Conservation (phyloP, 805 yeast genomes). For the Wickerhamiella australiensis region DNA sequence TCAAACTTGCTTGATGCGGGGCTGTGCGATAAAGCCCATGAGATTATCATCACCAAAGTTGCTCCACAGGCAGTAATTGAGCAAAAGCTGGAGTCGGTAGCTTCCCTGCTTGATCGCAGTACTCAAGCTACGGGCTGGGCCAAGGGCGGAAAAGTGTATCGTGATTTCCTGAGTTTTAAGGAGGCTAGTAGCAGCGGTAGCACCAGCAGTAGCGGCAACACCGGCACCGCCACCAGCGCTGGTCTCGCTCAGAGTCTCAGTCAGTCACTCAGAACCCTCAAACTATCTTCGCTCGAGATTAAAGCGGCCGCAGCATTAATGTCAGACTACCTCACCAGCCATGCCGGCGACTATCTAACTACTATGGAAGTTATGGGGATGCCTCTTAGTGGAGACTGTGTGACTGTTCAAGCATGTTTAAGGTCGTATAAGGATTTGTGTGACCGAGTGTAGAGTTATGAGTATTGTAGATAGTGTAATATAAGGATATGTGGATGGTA, state of each 20-base stretch:
- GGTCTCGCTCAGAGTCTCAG: slow-evolving; percentile 8
- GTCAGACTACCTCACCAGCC: slow-evolving; percentile 22
- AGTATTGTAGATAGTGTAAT: neutral
- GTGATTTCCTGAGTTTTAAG: slow-evolving; percentile 22
- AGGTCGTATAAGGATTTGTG: neutral
- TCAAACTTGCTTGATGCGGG: slow-evolving; percentile 50
- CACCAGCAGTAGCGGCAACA: too few species aligned
- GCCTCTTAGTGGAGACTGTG: slow-evolving; percentile 13
- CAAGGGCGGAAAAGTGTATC: slow-evolving; percentile 30
- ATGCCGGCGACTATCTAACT: slow-evolving; percentile 4
- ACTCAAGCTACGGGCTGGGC: slow-evolving; percentile 25
- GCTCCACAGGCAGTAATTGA: slow-evolving; percentile 63
- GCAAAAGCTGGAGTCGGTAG: slow-evolving; percentile 26
- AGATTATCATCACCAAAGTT: slow-evolving; percentile 39
- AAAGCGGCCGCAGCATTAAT: slow-evolving; percentile 24
- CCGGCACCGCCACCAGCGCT: too few species aligned
- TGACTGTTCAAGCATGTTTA: neutral
- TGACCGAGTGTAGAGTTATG: neutral
- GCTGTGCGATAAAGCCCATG: slow-evolving; percentile 52
- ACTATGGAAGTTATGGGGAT: slow-evolving; percentile 14
- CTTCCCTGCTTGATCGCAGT: slow-evolving; percentile 21
- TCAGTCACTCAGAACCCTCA: slow-evolving; percentile 5
- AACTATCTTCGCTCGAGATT: slow-evolving; percentile 13
- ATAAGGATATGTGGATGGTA: neutral
- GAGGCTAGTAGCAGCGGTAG: too few species aligned